Conservation (phyloP, 257 asterid species). For the Jacaranda copaia region DNA sequence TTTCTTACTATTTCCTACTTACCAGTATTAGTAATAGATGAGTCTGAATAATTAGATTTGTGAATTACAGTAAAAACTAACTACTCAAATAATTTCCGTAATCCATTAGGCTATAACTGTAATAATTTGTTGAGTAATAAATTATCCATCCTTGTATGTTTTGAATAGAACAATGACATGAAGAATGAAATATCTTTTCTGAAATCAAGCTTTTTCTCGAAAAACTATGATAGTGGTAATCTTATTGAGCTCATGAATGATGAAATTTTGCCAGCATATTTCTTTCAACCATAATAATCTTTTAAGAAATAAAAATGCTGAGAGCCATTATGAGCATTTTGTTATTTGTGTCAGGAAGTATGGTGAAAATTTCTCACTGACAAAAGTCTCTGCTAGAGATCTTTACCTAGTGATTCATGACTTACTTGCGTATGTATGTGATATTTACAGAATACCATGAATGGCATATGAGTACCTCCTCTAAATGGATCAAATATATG, state of each 20-base stretch:
- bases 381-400: background rate
- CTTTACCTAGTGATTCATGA: background rate
- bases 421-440: background rate
- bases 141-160: background rate
- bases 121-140: background rate
- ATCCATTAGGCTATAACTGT: background rate
- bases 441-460: background rate
- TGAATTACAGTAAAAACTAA: background rate
- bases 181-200: background rate
- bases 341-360: background rate
- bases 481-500: background rate
- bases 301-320: background rate
- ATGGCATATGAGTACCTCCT: background rate
- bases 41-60: background rate
- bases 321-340: background rate
- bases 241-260: background rate
- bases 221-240: background rate
- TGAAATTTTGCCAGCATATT: background rate
- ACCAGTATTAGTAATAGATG: background rate
- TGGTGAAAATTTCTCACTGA: background rate
- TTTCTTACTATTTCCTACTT: background rate
- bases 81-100: background rate
- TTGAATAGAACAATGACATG: background rate
- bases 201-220: background rate
- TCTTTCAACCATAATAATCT: background rate